A percentile compares a stretch with the other conserved stretches of the same genome.
These are phyloP conservation scores for Vachellia pachyceras DNA, from an alignment of 306 rosid genomes.

Conservation along the genomic window DNA sequence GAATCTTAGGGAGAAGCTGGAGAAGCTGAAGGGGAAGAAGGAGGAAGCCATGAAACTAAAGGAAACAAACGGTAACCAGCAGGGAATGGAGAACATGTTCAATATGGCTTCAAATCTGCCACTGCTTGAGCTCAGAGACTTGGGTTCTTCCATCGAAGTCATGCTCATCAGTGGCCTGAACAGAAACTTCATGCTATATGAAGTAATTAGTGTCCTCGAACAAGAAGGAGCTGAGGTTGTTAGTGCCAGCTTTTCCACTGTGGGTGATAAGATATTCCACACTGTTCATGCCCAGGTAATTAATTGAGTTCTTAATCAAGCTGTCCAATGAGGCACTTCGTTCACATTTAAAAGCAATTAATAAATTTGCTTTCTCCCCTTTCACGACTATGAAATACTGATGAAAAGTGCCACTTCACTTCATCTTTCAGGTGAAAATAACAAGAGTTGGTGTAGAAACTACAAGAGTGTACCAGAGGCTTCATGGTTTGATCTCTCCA, in stretches of 20 bases:
- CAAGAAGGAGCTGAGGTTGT: constrained; percentile 83
- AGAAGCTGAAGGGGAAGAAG: constrained; percentile 54
- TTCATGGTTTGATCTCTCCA: constrained; percentile 50
- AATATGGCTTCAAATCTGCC: constrained; percentile 41
- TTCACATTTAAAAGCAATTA: background rate
- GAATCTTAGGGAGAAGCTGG: constrained; percentile 56
- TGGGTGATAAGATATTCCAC: constrained; percentile 58
- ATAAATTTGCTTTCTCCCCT: background rate
- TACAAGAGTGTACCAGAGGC: constrained; percentile 57
- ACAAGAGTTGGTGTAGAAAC: constrained; percentile 73
- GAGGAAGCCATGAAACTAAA: constrained; percentile 42
- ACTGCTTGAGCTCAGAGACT: constrained; percentile 54
- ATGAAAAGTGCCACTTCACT: background rate
- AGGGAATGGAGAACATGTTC: background rate
- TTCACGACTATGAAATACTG: background rate
- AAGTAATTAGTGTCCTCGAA: constrained; percentile 59
- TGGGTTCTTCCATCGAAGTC: constrained; percentile 60
- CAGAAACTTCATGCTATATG: constrained; percentile 59
- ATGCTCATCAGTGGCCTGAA: constrained; percentile 55
- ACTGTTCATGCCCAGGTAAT: constrained; percentile 71
- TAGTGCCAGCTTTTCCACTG: constrained; percentile 48
- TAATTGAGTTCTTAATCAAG: background rate
- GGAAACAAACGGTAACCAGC: background rate
- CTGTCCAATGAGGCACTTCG: no score
- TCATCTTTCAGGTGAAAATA: constrained; percentile 53